Evolutionary conservation across 2,329 filamentous ascomycete genomes (phyloP), one percentile per base, ranked within the genome.

Genomic region (Colletotrichum gloeosporioides): DNA sequence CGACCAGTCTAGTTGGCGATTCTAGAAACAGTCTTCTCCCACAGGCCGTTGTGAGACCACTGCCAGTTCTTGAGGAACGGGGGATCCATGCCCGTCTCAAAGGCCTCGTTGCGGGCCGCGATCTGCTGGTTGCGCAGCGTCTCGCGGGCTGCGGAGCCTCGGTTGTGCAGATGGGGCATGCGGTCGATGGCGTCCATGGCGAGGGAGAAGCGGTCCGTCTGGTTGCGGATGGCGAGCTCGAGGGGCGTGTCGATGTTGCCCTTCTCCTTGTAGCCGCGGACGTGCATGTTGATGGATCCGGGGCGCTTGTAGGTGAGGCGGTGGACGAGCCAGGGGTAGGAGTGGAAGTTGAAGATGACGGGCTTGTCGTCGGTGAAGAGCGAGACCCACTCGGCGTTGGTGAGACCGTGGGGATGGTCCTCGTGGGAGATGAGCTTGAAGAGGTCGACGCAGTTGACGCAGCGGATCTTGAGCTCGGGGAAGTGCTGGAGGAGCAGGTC

Each of bases 281-380:
- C 94, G 80, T 95, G 92, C 77, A 96, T 84, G 84, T 94, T 92
- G 62, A 88, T 82, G 82, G 90, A 91, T 7, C 93, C 94, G 3
- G 92, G 92, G 1, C 94, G 92, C 86, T 94, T 93, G 86, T 95
- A 96, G 1, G 93, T 94, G 79, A 96, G 85, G 67, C 94, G 90
- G 86, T 96, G 94, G 68, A 96, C 91, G 80, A 96, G 88, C 93
- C 93, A 96, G 10, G 94, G 94, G 86, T 96, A 96, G 36, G 92
- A 93, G 87, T 96, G 94, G 90, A 96, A 96, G 87, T 95, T 96
- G 88, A 96, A 96, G 82, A 96, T 92, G 82, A 95, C 88, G 27
- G 94, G 94, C 78, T 89, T 92, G 86, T 95, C 87, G 18, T 89
- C 88, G 1, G 94, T 96, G 88, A 96, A 96, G 78, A 95, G 86